phyloP scores from a whole-genome alignment of 75 land plant species.

The Selaginella moellendorffii region DNA sequence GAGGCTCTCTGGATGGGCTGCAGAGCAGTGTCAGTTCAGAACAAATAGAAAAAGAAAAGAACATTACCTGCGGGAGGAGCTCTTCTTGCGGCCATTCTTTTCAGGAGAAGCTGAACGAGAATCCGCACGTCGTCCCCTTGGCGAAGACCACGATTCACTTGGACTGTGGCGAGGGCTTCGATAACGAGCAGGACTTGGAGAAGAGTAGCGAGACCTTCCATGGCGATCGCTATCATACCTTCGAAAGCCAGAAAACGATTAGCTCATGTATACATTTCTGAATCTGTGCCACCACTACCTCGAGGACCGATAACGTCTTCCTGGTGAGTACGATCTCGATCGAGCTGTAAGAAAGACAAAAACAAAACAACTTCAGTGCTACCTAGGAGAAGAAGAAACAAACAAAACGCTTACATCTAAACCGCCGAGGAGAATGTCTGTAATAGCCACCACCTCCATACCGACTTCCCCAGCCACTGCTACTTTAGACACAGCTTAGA shows the following conservation, averaged over 20 bases:
- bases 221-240: background rate
- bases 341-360: background rate
- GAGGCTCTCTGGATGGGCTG: no score
- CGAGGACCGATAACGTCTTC: background rate
- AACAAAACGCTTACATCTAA: background rate
- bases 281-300: background rate
- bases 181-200: background rate
- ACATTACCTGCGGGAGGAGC: background rate
- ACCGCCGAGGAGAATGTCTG: no score
- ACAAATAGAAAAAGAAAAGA: no score
- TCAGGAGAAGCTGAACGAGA: background rate
- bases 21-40: no score
- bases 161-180: background rate
- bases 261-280: background rate
- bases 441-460: background rate
- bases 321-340: background rate
- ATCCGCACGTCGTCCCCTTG: no score
- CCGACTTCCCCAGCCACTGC: background rate
- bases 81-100: background rate
- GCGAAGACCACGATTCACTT: background rate
- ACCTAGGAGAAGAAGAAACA: no score
- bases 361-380: background rate
- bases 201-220: background rate
- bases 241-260: background rate
- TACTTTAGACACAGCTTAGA: background rate